A percentile compares a stretch with the other conserved stretches of the same genome.
phyloP scores from a whole-genome alignment of 106 monocot species.

The Ottelia alismoides region DNA sequence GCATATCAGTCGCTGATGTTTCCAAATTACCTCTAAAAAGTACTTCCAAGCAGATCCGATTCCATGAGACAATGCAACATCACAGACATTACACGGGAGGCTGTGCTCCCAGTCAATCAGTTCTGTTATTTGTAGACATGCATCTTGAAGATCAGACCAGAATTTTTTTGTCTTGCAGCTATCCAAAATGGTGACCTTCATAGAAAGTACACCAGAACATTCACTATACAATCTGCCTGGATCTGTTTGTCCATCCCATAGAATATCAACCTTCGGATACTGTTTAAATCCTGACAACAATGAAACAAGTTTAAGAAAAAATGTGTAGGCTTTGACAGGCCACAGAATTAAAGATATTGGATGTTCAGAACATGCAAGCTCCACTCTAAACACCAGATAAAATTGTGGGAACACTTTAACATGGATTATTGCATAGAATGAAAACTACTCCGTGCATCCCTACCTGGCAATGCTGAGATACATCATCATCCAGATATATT shows the following conservation, averaged over 20 bases:
- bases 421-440: no score
- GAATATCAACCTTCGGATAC: conserved; percentile 61
- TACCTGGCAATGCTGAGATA: no score
- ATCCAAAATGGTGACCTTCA: conserved; percentile 49
- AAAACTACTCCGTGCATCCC: no score
- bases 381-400: no score
- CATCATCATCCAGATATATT: no score
- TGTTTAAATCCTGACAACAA: conserved; percentile 53
- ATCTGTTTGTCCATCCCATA: conserved; percentile 33
- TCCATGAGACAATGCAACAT: conserved; percentile 33
- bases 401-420: no score
- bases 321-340: no score
- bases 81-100: conserved; percentile 37
- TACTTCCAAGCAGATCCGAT: conserved; percentile 57
- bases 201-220: conserved; percentile 36
- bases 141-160: conserved; percentile 57
- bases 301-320: no score
- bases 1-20: neutral
- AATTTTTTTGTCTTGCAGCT: conserved; percentile 24
- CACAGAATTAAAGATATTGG: no score
- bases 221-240: neutral
- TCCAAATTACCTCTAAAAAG: conserved; percentile 35
- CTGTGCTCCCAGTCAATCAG: conserved; percentile 86
- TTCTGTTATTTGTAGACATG: conserved; percentile 77
- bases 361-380: no score